A percentile compares a stretch with the other conserved stretches of the same genome.
phyloP scores from a whole-genome alignment of 768 basidiomycete genomes.

The Kwoniella botswanensis region DNA sequence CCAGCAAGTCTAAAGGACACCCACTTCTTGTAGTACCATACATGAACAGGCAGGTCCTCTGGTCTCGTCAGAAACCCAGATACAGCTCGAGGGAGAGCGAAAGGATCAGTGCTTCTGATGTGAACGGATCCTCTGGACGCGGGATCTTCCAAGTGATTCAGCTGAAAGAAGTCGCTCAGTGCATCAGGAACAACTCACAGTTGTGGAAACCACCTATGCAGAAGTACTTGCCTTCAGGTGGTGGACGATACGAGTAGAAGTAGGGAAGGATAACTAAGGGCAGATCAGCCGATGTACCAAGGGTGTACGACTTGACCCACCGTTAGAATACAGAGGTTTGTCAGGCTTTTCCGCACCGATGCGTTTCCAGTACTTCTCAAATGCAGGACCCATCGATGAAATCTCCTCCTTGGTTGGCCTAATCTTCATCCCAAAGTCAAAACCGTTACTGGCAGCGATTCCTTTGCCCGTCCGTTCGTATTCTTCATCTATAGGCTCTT shows the following conservation, averaged over 20 bases:
- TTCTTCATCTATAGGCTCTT: slow-evolving; percentile 13
- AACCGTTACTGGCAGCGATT: slow-evolving; percentile 27
- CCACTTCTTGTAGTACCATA: slow-evolving; percentile 30
- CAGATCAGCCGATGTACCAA: not conserved
- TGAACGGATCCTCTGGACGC: slow-evolving; percentile 32
- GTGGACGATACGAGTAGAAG: slow-evolving; percentile 20
- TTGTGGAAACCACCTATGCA: slow-evolving; percentile 25
- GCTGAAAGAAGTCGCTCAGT: not conserved
- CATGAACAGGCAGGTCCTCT: slow-evolving; percentile 31
- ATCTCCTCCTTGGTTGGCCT: slow-evolving; percentile 29
- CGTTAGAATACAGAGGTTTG: slow-evolving; percentile 25
- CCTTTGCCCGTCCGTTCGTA: slow-evolving; percentile 21
- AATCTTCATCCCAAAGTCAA: slow-evolving; percentile 30
- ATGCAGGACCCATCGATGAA: slow-evolving; percentile 20
- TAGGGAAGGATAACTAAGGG: slow-evolving; percentile 26
- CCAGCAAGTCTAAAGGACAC: not conserved
- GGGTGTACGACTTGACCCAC: slow-evolving; percentile 8
- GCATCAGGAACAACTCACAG: slow-evolving; percentile 10
- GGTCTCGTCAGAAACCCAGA: slow-evolving; percentile 30
- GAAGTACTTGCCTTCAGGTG: slow-evolving; percentile 20
- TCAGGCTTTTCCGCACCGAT: slow-evolving; percentile 17
- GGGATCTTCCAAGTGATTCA: slow-evolving; percentile 15
- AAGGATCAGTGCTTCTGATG: slow-evolving; percentile 32
- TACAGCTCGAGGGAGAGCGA: slow-evolving; percentile 25
- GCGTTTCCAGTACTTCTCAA: slow-evolving; percentile 18